These are phyloP conservation scores for Paspalum vaginatum DNA, from an alignment of 176 grass and related monocot species.

Conservation along the genomic window DNA sequence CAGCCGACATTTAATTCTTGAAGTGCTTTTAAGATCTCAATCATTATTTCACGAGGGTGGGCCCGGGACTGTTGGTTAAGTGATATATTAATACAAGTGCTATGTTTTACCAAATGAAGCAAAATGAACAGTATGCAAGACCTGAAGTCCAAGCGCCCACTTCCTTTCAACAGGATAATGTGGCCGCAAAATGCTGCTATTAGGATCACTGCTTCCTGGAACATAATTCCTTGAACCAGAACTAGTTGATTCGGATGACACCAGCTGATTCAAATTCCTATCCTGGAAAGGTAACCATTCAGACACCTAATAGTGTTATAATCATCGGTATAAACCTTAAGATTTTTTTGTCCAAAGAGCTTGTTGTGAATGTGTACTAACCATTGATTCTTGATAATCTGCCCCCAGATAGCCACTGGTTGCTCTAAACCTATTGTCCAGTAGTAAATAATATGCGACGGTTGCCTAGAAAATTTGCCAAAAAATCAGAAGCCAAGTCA, in stretches of 20 bases:
- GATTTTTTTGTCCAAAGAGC: constrained; percentile 1
- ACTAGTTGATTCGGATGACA: constrained; percentile 40
- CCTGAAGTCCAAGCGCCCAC: constrained; percentile 99
- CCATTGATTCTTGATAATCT: constrained; percentile 77
- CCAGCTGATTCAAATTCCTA: constrained; percentile 39
- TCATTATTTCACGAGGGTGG: constrained; percentile 94
- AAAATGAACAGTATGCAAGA: constrained; percentile 41
- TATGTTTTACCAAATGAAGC: constrained; percentile 6
- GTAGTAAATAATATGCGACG: constrained; percentile 91
- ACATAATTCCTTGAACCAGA: constrained; percentile 46
- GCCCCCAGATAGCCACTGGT: constrained; percentile 87
- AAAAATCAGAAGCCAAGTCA: constrained; percentile 43
- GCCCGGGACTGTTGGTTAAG: constrained; percentile 76
- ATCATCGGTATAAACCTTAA: not conserved
- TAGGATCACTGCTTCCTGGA: constrained; percentile 60
- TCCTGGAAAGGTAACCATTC: constrained; percentile 42
- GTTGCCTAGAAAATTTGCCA: constrained; percentile 68
- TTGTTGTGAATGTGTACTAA: constrained; percentile 44
- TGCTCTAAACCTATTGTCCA: constrained; percentile 91
- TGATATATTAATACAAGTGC: constrained; percentile 37
- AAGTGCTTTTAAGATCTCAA: constrained; percentile 86
- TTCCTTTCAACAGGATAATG: constrained; percentile 75
- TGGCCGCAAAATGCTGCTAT: constrained; percentile 50
- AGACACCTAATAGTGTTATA: constrained; percentile 26
- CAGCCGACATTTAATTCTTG: constrained; percentile 89